These are phyloP conservation scores for Cornus controversa DNA, from an alignment of 148 eudicot genomes.

Conservation along the genomic window DNA sequence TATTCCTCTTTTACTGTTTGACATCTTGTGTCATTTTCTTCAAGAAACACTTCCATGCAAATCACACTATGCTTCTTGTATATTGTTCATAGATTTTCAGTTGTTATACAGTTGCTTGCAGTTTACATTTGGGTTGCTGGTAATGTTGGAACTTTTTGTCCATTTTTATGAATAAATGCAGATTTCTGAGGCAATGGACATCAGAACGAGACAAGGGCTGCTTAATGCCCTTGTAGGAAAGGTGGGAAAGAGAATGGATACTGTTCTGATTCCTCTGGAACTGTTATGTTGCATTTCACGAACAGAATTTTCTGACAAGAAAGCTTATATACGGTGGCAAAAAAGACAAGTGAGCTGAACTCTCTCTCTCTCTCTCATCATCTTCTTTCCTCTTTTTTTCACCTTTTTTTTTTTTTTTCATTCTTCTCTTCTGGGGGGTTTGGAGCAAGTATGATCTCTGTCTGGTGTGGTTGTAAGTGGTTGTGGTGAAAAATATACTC, in stretches of 20 bases:
- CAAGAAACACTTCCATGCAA: not conserved
- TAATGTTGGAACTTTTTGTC: conserved; percentile 1
- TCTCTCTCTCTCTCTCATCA: conserved; percentile 20
- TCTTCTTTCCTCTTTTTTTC: not conserved
- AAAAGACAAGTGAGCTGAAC: conserved; percentile 80
- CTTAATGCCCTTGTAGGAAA: conserved; percentile 89
- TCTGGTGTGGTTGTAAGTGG: not conserved
- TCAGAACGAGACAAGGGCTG: conserved; percentile 92
- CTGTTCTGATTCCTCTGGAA: conserved; percentile 89
- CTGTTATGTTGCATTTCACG: conserved; percentile 90
- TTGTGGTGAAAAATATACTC: not conserved
- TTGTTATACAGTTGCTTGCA: not conserved
- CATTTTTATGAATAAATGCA: conserved; percentile 30
- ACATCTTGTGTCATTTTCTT: not conserved
- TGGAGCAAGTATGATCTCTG: not conserved
- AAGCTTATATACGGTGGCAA: conserved; percentile 95
- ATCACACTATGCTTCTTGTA: not conserved
- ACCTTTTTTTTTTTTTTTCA: not conserved
- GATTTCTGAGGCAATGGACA: conserved; percentile 97
- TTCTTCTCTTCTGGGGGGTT: not conserved
- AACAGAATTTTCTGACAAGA: conserved; percentile 90
- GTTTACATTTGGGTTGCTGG: not conserved
- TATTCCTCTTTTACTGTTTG: not conserved
- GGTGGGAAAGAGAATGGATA: conserved; percentile 96
- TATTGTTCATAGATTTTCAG: not conserved